These are phyloP conservation scores for Hemisphaericaspora xylanilytica DNA, from an alignment of 1,139 yeast genomes.

Conservation along the genomic window DNA sequence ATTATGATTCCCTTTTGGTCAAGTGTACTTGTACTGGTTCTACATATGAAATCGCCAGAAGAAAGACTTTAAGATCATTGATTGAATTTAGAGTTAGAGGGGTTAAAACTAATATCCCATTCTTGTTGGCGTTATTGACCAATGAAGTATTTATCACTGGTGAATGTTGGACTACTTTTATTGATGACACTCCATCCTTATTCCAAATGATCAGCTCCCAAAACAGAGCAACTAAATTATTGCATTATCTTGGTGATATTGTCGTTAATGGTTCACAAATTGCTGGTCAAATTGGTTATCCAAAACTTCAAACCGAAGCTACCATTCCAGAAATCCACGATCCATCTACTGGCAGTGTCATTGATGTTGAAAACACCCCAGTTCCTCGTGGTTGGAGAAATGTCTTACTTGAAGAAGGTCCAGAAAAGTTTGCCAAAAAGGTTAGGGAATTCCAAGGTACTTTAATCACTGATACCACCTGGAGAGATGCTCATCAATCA, in stretches of 20 bases:
- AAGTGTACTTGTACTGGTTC: conserved; percentile 97
- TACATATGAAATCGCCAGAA: conserved; percentile 91
- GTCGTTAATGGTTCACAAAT: conserved; percentile 94
- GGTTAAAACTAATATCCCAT: conserved; percentile 97
- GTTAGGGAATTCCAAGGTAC: conserved; percentile 85
- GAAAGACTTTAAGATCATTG: conserved; percentile 95
- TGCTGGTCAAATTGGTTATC: conserved; percentile 91
- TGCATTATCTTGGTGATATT: conserved; percentile 86
- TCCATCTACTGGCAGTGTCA: conserved; percentile 48
- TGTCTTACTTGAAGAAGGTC: conserved; percentile 78
- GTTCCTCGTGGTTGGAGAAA: conserved; percentile 89
- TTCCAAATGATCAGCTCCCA: conserved; percentile 94
- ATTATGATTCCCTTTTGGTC: conserved; percentile 97
- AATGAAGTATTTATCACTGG: conserved; percentile 87
- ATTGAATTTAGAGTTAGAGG: conserved; percentile 98
- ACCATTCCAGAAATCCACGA: conserved; percentile 70
- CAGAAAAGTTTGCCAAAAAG: conserved; percentile 82
- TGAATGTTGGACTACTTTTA: conserved; percentile 96
- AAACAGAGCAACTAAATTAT: conserved; percentile 93
- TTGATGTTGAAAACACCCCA: conserved; percentile 58
- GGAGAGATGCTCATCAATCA: conserved; percentile 99
- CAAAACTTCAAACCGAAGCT: conserved; percentile 76
- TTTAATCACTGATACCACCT: conserved; percentile 93
- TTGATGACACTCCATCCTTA: conserved; percentile 94
- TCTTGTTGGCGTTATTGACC: conserved; percentile 87